Evolutionary conservation across 176 grass and related monocot species (phyloP), one percentile per base, ranked within the genome.

Genomic region (Rhynchospora pubera): DNA sequence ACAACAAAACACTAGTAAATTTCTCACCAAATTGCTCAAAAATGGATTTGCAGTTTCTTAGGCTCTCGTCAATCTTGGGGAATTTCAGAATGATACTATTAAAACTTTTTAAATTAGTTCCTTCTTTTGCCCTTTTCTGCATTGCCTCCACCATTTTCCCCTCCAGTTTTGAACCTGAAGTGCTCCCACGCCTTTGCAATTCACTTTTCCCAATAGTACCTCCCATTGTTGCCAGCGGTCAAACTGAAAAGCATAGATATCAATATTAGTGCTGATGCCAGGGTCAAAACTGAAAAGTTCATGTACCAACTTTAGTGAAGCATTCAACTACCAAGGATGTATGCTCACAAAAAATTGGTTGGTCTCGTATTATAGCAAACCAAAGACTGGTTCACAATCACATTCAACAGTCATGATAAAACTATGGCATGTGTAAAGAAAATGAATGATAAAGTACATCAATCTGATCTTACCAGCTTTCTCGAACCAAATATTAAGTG

Each of bases 11-110:
- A 56, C 12, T 5, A 59, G 1, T 18, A 51, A 15, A 62, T 28
- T 47, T 79, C 92, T 91, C 78, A 98, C 96, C 96, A 79, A 98
- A 98, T 78, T 93, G 92, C 70, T 98, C 73, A 23, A 98, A 95
- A 65, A 91, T 93, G 30, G 89, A 82, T 88, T 98, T 98, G 96
- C 92, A 95, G 10, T 95, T 94, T 65, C 92, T 88, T 16, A 98
- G 88, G 28, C 89, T 93, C 78, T 98, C 85, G 0, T 94, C 92
- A 22, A 94, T 95, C 78, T 88, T 98, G 5, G 90, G 92, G 32
- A 98, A 98, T 81, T 98, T 94, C 88, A 98, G 85, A 62, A 95
- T 91, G 11, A 98, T 87, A 42, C 85, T 88, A 58, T 98, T 62
- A 59, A 98, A 98, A 5, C 92, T 93, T 43, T 87, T 98, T 69